Evolutionary conservation across 352 stramenopile species (phyloP).

Genomic region (Pythium scleroteichum): DNA sequence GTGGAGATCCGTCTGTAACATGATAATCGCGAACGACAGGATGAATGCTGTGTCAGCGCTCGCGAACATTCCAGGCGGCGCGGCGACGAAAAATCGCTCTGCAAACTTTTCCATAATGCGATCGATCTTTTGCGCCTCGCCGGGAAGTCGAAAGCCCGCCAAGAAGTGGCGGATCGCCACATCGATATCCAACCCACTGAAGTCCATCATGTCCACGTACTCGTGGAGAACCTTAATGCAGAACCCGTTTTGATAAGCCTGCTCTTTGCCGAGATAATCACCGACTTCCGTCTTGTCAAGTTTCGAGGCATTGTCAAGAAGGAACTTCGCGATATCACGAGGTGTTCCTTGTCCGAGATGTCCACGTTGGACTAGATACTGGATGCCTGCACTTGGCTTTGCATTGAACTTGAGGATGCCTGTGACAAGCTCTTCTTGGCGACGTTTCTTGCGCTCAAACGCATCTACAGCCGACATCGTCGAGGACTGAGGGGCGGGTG

Average conservation of each 20-base stretch:
- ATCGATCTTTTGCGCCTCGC: constrained; percentile 99
- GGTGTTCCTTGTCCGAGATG: constrained; percentile 92
- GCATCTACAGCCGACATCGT: constrained; percentile 90
- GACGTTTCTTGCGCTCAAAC: constrained; percentile 97
- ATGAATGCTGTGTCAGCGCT: constrained; percentile 98
- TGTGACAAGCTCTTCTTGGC: constrained; percentile 96
- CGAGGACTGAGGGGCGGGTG: constrained; percentile 25
- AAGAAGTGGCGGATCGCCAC: constrained; percentile 98
- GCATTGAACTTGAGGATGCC: constrained; percentile 98
- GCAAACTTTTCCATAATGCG: constrained; percentile 99
- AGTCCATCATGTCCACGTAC: constrained; percentile 97
- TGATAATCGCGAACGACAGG: constrained; percentile 93
- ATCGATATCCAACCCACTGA: constrained; percentile 94
- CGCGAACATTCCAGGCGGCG: constrained; percentile 87
- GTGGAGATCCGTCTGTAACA: constrained; percentile 95
- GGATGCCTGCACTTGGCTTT: constrained; percentile 90
- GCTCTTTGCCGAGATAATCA: constrained; percentile 97
- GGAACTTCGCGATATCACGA: constrained; percentile 92
- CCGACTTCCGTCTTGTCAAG: constrained; percentile 98
- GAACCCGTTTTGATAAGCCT: constrained; percentile 94
- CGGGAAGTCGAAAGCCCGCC: constrained; percentile 96
- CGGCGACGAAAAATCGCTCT: constrained; percentile 84
- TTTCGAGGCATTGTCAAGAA: constrained; percentile 90
- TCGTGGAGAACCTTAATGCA: constrained; percentile 94
- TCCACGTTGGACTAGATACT: constrained; percentile 91